Percentiles rank a stretch among this genome's conserved stretches.
Evolutionary conservation across 192 early-diverging fungal species (phyloP).

Genomic region (Phycomyces blakesleeanus): DNA sequence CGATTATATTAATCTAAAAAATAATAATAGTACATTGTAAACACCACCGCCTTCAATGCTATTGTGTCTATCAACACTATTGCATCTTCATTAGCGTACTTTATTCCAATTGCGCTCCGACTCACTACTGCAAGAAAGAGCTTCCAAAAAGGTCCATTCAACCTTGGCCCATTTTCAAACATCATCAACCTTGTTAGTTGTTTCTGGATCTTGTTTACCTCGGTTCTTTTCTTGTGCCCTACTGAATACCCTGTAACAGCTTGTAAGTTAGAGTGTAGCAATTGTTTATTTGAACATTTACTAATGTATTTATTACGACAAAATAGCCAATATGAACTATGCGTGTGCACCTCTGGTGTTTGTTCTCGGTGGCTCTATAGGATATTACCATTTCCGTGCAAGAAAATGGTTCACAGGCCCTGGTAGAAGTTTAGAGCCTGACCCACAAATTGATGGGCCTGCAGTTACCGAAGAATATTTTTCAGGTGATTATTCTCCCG

Average conservation of each 20-base stretch:
- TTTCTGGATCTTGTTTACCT: conserved; percentile 46
- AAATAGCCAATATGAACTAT: conserved; percentile 45
- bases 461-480: too few relatives aligned
- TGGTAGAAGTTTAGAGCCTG: conserved; percentile 18
- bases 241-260: conserved; percentile 39
- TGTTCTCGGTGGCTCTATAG: conserved; percentile 39
- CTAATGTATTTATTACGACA: too few relatives aligned
- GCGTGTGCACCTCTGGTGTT: conserved; percentile 39
- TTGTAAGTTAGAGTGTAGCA: conserved; percentile 5
- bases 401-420: conserved; percentile 43
- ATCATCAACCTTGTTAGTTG: conserved; percentile 37
- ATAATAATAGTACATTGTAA: conserved; percentile 50
- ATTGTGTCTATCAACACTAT: conserved; percentile 58
- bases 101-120: conserved; percentile 49
- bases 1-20: conserved; percentile 30
- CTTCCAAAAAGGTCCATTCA: conserved; percentile 49
- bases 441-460: conserved; percentile 3
- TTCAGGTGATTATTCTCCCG: too few relatives aligned
- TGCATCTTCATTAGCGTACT: conserved; percentile 48
- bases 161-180: conserved; percentile 44
- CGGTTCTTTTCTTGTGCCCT: conserved; percentile 44
- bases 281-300: too few relatives aligned
- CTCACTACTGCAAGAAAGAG: conserved; percentile 39
- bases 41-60: conserved; percentile 47
- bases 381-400: conserved; percentile 41